A percentile compares a stretch with the other conserved stretches of the same genome.
These are phyloP conservation scores for Glycine latifolia DNA, from an alignment of 306 rosid genomes.

Conservation along the genomic window DNA sequence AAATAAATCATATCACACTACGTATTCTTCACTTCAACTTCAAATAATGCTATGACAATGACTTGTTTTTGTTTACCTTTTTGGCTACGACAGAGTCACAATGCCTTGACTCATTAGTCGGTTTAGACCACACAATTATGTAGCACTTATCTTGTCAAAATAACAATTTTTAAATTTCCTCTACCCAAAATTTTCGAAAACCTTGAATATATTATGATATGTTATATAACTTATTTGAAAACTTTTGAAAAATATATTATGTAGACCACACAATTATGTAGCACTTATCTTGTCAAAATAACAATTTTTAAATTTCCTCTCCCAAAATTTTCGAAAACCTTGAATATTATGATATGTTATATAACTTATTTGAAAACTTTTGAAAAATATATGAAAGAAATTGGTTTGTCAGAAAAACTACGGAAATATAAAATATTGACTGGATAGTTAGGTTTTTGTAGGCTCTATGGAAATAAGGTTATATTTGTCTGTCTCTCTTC, in stretches of 20 bases:
- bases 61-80: neutral
- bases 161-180: neutral
- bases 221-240: conserved; percentile 5
- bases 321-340: neutral
- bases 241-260: neutral
- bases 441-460: neutral
- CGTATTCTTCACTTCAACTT: conserved; percentile 34
- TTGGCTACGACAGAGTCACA: neutral
- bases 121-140: conserved; percentile 22
- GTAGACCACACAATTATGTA: conserved; percentile 28
- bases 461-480: neutral
- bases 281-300: neutral
- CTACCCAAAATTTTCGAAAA: neutral
- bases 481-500: neutral
- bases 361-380: conserved; percentile 7
- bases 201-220: neutral
- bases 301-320: neutral
- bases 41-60: conserved; percentile 24
- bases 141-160: neutral
- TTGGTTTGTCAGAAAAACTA: neutral
- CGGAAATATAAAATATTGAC: neutral
- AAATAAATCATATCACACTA: conserved; percentile 11
- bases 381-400: neutral
- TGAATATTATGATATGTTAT: neutral
- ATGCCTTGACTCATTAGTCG: conserved; percentile 11